Conservation (phyloP, 1,284 basidiomycete genomes). For the Puccinia hordei region DNA sequence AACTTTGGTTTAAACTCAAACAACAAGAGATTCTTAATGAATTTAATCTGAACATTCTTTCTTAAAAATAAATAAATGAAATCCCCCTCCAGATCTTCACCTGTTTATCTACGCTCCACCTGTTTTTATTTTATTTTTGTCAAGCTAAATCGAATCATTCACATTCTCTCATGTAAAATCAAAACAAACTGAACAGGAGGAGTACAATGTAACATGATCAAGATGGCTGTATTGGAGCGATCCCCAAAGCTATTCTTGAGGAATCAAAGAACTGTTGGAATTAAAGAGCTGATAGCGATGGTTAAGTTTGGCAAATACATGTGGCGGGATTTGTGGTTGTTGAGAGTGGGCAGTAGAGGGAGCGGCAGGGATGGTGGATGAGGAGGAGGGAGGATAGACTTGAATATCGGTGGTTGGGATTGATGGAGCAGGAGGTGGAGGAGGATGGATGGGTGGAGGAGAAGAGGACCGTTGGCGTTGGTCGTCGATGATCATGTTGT, state of each 20-base stretch:
- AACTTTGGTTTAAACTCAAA: conserved; percentile 31
- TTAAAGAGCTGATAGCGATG: conserved; percentile 16
- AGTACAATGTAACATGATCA: no score
- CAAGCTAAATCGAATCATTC: no score
- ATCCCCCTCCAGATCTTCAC: background rate
- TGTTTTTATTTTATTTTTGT: background rate
- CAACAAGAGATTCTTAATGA: conserved; percentile 33
- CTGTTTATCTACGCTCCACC: background rate
- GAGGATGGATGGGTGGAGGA: background rate
- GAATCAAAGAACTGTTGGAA: background rate
- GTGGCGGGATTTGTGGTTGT: background rate
- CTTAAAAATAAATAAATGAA: no score
- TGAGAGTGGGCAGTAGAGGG: background rate
- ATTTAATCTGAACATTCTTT: conserved; percentile 25
- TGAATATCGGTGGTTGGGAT: background rate
- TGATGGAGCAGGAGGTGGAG: background rate
- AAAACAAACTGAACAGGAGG: no score
- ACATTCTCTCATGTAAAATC: no score
- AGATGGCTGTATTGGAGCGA: no score
- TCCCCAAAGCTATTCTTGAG: background rate
- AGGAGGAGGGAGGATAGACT: background rate
- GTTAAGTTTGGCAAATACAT: conserved; percentile 12
- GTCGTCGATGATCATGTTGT: conserved; percentile 37
- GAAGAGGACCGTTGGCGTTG: background rate
- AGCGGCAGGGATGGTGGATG: background rate